Base-by-base conservation (phyloP, 495 filamentous ascomycete genomes). In the Penicillium dipodomyicola region DNA sequence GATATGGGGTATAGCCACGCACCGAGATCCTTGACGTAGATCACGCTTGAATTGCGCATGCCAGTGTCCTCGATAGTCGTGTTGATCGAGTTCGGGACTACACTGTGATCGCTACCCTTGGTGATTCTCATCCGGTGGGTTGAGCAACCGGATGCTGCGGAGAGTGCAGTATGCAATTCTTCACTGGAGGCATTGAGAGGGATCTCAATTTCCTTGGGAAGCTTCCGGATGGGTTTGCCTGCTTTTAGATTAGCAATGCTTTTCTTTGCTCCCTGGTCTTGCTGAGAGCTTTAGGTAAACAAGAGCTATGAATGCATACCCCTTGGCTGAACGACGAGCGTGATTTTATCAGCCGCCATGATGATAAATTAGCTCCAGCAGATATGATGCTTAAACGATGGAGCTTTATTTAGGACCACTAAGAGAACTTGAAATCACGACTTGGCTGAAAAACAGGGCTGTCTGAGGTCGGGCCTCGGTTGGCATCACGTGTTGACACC, bases 11-110 rank as follows among this genome's bases (percentile, higher is more conserved):
- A 48, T 30, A 25, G 19, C 12, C 39, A 67, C 84, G 59, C 82
- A 96, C 92, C 92, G 5, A 98, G 81, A 67, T 98, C 94, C 74
- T 98, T 97, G 57, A 97, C 89, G 62, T 92, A 83, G 27, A 98
- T 80, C 54, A 87, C 83, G 57, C 85, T 87, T 23, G 82, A 80
- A 37, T 88, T 80, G 42, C 80, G 73, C 15, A 97, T 77, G 0
- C 87, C 88, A 1, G 79, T 77, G 47, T 84, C 78, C 43, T 87
- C 77, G 32, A 88, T 72, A 9, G 78, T 80, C 17, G 88, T 66
- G 40, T 86, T 82, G 67, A 85, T 84, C 54, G 84, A 83, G 63
- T 85, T 85, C n/a, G 87, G 83, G 45, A 96, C 80, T 51, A 85
- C 61, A 49, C 73, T 81, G 37, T 86, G 83, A 76, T 89, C 87